Evolutionary conservation across 1,139 yeast species (phyloP), one percentile per base, ranked within the genome.

Genomic region (Magnusiomyces magnusii): DNA sequence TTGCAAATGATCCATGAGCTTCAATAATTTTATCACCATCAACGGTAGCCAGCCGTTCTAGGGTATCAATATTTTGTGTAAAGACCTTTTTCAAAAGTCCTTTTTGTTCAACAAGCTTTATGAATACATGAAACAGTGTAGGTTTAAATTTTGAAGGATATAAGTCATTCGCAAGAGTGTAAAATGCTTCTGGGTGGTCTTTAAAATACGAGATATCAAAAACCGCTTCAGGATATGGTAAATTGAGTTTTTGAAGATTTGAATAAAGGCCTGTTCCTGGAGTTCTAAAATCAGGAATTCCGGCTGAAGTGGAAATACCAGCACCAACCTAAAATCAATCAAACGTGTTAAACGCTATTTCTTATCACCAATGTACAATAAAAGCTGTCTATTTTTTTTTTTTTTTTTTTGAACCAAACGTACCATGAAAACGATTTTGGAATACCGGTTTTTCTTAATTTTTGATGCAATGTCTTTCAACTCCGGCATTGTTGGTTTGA

Each of bases 161-260:
- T 57, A 93, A 76, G 66, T 90, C 97, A 21, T 82, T 82, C 0
- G 97, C 95, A 58, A 92, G 76, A 0, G 89, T 83, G 67, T 88
- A 91, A 69, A 92, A 92, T 0, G 97, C 95, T 63, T 81, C 78
- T 0, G 98, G 98, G 57, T 81, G 80, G 59, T 85, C 78, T 56
- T 79, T 75, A 70, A 90, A 89, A 71, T 83, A 93, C 39, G 85
- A 91, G 41, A 92, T 86, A 69, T 91, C 98, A 71, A 92, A 93
- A 1, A 93, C 97, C 0, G 97, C 97, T 71, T 92, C 99, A 0
- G 98, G 95, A 68, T 82, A 91, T 3, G 98, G 98, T 54, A 92
- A 76, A 51, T 88, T 78, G 49, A 92, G 75, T 63, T 83, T 79
- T 51, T 87, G 81, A 59, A 93, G 75, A 69, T 93, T 92, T 63